phyloP scores from a whole-genome alignment of 495 filamentous ascomycete species.

The Umbilicaria muhlenbergii region DNA sequence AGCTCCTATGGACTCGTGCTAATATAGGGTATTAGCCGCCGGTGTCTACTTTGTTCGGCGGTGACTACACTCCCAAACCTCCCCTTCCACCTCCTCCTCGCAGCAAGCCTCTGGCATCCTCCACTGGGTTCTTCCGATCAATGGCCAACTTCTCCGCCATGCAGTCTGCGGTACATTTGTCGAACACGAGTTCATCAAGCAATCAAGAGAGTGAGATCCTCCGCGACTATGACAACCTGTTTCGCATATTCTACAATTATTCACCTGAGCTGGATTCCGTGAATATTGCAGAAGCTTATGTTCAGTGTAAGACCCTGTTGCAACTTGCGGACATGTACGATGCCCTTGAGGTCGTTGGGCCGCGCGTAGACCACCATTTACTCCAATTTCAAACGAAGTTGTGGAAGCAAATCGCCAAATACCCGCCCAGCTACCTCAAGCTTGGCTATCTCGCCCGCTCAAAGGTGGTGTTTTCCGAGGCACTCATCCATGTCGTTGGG shows the following conservation, averaged over 20 bases:
- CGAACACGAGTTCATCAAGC: conserved; percentile 16
- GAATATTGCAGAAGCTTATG: conserved; percentile 80
- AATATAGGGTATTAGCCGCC: conserved; percentile 17
- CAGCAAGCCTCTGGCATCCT: conserved; percentile 38
- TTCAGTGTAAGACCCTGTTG: conserved; percentile 78
- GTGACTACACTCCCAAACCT: conserved; percentile 13
- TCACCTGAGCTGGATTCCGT: conserved; percentile 61
- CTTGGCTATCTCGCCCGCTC: conserved; percentile 72
- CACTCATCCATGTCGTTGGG: conserved; percentile 79
- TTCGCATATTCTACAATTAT: conserved; percentile 88
- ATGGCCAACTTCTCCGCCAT: conserved; percentile 58
- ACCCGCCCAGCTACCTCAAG: conserved; percentile 79
- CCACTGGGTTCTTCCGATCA: conserved; percentile 67
- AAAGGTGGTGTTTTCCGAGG: conserved; percentile 79
- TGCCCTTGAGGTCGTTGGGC: conserved; percentile 70
- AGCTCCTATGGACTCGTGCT: background rate
- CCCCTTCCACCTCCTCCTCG: conserved; percentile 26
- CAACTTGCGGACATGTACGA: conserved; percentile 83
- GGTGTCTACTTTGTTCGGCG: conserved; percentile 33
- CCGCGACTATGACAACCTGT: conserved; percentile 84
- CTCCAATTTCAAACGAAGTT: conserved; percentile 76
- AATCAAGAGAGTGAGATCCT: conserved; percentile 50
- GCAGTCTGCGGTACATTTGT: conserved; percentile 33
- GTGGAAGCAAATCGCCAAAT: conserved; percentile 90
- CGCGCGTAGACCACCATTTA: conserved; percentile 83